Base-by-base conservation (phyloP, 2,329 filamentous ascomycete species). In the Arthrobotrys megalospora region DNA sequence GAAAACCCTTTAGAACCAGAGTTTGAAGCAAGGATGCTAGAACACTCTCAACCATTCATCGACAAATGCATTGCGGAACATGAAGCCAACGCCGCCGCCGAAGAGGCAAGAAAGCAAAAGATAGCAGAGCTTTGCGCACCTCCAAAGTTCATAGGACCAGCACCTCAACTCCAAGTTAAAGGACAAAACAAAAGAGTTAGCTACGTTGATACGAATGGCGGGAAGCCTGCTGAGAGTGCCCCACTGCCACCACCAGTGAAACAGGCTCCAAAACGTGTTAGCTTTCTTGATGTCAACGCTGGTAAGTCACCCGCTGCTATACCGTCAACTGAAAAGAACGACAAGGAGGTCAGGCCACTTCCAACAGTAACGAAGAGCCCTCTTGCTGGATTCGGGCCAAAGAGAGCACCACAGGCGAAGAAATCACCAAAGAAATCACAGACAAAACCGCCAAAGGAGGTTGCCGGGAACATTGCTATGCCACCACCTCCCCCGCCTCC, bases 111-210 rank as follows among this genome's bases (percentile, higher is more conserved):
- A 24, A 76, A 68, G 34, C 28, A 55, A n/a, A 60, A 47, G 14
- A 45, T 53, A 19, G 58, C 62, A 11, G 68, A 64, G n/a, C 24
- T 64, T 11, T 55, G 32, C 10, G 14, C 45, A 14, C 55, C 68
- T 14, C 16, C 34, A 1, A 71, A 64, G 34, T 71, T 71, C 34
- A 71, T 64, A 24, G 68, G 68, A 5, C 68, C 68, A 3, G 19
- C 36, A 36, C 68, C 68, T 1, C 68, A 71, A 21, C 47, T 53
- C 4, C 34, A 64, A 14, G 12, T 64, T 8, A 28, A 21, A 10
- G 68, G 68, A 10, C 19, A 71, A 14, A 63, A 45, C 7, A 71
- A 55, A 52, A 50, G 68, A 52, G 58, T 71, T 10, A 71, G 47
- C 47, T 53, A 38, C 11, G 19, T 53, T 0, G 34, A 34, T 12